Percentiles rank a stretch among this genome's conserved stretches.
Conservation (phyloP, 352 stramenopile genomes). For the Globisporangium emineosum region DNA sequence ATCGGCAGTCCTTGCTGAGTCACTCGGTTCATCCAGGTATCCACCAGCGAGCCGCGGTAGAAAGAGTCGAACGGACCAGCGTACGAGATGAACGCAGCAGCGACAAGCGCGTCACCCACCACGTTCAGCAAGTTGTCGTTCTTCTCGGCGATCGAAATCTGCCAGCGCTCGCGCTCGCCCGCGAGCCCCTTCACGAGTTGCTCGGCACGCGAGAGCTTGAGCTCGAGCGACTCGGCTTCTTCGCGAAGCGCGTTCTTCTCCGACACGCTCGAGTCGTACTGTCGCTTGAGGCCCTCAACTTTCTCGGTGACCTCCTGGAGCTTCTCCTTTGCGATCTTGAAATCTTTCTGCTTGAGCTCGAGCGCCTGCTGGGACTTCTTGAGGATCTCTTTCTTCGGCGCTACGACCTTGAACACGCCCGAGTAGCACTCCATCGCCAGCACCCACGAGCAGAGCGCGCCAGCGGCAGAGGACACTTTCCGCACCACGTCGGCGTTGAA, state of each 20-base stretch:
- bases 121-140: conserved; percentile 88
- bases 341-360: conserved; percentile 82
- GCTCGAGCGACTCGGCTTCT: conserved; percentile 90
- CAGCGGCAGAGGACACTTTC: conserved; percentile 88
- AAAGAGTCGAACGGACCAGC: conserved; percentile 93
- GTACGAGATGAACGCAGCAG: conserved; percentile 94
- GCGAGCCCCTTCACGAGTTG: conserved; percentile 93
- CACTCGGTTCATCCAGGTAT: conserved; percentile 90
- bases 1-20: conserved; percentile 81
- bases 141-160: conserved; percentile 88
- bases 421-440: conserved; percentile 91
- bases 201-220: conserved; percentile 92
- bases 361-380: conserved; percentile 85
- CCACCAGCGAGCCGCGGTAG: conserved; percentile 82
- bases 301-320: conserved; percentile 91
- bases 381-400: conserved; percentile 88
- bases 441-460: conserved; percentile 90
- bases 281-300: conserved; percentile 86
- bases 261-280: conserved; percentile 91
- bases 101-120: conserved; percentile 91
- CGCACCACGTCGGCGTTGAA: conserved; percentile 88
- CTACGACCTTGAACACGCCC: conserved; percentile 85
- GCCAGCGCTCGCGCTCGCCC: conserved; percentile 93
- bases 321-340: conserved; percentile 88
- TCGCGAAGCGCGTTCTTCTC: conserved; percentile 93